Conservation (phyloP, 306 rosid genomes). For the Casuarina glauca region DNA sequence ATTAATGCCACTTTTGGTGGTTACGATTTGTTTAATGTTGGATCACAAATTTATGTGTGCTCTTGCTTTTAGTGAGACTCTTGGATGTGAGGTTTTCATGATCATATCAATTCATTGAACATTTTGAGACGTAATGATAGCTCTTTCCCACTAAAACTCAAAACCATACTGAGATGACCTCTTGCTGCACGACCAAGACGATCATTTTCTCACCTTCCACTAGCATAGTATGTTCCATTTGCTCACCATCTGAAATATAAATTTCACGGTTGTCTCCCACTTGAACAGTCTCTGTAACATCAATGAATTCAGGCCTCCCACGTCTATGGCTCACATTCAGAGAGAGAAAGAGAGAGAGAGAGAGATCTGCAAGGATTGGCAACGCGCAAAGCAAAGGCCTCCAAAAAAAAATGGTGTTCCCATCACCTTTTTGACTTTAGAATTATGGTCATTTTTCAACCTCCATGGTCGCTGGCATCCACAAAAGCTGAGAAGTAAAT, state of each 20-base stretch:
- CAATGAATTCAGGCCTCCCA: conserved; percentile 22
- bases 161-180: conserved; percentile 29
- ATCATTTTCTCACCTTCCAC: conserved; percentile 63
- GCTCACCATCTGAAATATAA: conserved; percentile 21
- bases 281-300: conserved; percentile 5
- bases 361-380: conserved; percentile 27
- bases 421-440: conserved; percentile 54
- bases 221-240: conserved; percentile 39
- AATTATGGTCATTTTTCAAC: conserved; percentile 15
- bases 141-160: conserved; percentile 60
- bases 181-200: conserved; percentile 21
- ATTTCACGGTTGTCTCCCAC: conserved; percentile 12
- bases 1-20: conserved; percentile 46
- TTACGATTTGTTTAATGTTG: conserved; percentile 18
- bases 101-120: conserved; percentile 24
- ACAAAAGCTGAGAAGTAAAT: conserved; percentile 10
- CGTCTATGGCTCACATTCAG: conserved; percentile 30
- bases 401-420: conserved; percentile 36
- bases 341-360: neutral
- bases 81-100: conserved; percentile 22
- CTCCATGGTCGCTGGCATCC: conserved; percentile 22
- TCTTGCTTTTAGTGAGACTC: conserved; percentile 21
- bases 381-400: conserved; percentile 27
- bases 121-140: conserved; percentile 30
- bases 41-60: conserved; percentile 21